Evolutionary conservation across 192 early-diverging fungal species (phyloP).

Genomic region (Dissophora ornata): DNA sequence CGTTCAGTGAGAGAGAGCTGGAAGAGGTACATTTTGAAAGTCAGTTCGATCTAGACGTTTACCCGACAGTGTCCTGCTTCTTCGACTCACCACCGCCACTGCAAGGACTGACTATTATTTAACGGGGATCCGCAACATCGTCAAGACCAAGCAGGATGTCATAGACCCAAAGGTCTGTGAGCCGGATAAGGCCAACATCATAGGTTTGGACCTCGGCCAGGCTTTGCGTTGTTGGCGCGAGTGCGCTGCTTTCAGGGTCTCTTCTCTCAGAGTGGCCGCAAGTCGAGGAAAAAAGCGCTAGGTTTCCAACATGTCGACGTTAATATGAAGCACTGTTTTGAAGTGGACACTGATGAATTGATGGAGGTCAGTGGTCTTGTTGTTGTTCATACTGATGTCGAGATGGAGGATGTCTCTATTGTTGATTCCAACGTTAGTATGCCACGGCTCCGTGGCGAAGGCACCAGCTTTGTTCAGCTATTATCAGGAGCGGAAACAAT

Average conservation of each 20-base stretch:
- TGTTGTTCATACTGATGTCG: too few relatives aligned
- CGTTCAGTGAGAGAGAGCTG: not conserved
- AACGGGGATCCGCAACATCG: constrained; percentile 17
- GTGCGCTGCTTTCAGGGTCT: not conserved
- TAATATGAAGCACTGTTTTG: too few relatives aligned
- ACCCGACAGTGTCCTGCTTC: not conserved
- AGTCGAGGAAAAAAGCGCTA: too few relatives aligned
- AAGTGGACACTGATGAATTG: too few relatives aligned
- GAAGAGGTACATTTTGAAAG: not conserved
- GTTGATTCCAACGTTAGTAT: not conserved
- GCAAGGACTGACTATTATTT: too few relatives aligned
- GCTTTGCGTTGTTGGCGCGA: not conserved
- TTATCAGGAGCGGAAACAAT: not conserved
- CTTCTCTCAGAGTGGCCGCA: not conserved
- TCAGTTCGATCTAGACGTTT: constrained; percentile 1
- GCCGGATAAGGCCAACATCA: constrained; percentile 2
- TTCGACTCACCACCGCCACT: too few relatives aligned
- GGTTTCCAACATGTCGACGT: not conserved
- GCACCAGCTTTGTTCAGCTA: not conserved
- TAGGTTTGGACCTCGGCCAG: constrained; percentile 8
- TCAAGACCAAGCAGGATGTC: constrained; percentile 10
- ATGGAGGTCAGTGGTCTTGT: too few relatives aligned
- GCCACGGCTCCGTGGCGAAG: not conserved
- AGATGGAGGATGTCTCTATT: too few relatives aligned
- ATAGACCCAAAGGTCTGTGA: not conserved